Percentiles rank a stretch among this genome's conserved stretches.
Conservation (phyloP, 2,329 filamentous ascomycete species). For the Cladophialophora chaetospira region DNA sequence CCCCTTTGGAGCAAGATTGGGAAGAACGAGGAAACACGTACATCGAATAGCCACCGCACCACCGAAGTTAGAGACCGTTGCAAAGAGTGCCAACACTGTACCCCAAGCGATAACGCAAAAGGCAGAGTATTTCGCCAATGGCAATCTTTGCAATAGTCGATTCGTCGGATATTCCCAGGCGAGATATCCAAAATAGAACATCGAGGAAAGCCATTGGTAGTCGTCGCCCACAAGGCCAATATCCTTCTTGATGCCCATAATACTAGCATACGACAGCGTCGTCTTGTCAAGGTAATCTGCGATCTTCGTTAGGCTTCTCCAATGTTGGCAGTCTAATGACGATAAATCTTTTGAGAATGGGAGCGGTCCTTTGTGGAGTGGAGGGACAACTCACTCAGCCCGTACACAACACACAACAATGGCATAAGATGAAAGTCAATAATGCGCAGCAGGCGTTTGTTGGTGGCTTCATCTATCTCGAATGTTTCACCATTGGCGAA, state of each 20-base stretch:
- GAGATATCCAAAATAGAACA: slow-evolving; percentile 45
- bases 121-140: slow-evolving; percentile 67
- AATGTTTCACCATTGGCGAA: slow-evolving; percentile 55
- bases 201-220: slow-evolving; percentile 53
- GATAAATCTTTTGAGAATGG: too few species aligned
- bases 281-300: slow-evolving; percentile 58
- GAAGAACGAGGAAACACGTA: slow-evolving; percentile 12
- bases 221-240: slow-evolving; percentile 47
- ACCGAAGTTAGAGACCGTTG: slow-evolving; percentile 61
- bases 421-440: slow-evolving; percentile 67
- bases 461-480: slow-evolving; percentile 58
- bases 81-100: slow-evolving; percentile 61
- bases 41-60: slow-evolving; percentile 63
- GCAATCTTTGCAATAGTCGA: slow-evolving; percentile 63
- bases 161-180: slow-evolving; percentile 69
- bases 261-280: slow-evolving; percentile 54
- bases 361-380: too few species aligned
- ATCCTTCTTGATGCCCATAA: slow-evolving; percentile 57
- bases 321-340: too few species aligned
- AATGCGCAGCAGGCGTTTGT: slow-evolving; percentile 59
- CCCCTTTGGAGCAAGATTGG: not conserved
- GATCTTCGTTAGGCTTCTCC: too few species aligned
- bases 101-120: slow-evolving; percentile 68
- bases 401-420: slow-evolving; percentile 60
- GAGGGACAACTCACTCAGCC: too few species aligned